These are phyloP conservation scores for Dactylonectria macrodidyma DNA, from an alignment of 2,329 filamentous ascomycete genomes.

Conservation along the genomic window DNA sequence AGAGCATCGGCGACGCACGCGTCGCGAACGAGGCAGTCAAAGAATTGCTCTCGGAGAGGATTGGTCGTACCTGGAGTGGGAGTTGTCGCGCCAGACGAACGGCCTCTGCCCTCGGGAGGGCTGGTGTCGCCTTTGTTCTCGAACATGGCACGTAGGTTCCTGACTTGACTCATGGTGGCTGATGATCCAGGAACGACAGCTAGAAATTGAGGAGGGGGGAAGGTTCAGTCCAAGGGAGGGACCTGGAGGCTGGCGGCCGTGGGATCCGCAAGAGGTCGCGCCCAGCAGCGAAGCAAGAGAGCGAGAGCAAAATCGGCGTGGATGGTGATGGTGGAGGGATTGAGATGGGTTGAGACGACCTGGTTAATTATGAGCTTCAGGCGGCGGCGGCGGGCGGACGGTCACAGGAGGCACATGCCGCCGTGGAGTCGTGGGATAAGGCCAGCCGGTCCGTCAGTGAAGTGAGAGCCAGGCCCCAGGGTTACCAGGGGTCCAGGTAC, in stretches of 20 bases:
- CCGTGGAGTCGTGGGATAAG: conserved; percentile 35
- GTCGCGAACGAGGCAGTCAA: conserved; percentile 27
- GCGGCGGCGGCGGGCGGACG: conserved; percentile 25
- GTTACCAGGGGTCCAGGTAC: conserved; percentile 23
- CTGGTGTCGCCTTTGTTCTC: conserved; percentile 79
- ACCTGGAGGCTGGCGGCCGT: conserved; percentile 26
- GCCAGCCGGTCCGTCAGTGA: conserved; percentile 18
- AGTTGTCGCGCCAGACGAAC: conserved; percentile 71
- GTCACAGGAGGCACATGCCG: conserved; percentile 33
- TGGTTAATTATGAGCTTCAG: conserved; percentile 35
- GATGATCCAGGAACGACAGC: conserved; percentile 35
- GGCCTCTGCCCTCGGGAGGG: conserved; percentile 75
- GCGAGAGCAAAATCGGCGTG: conserved; percentile 15
- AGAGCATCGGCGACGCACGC: conserved; percentile 27
- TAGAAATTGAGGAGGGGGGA: conserved; percentile 45
- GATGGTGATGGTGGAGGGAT: conserved; percentile 10
- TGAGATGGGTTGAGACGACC: conserved; percentile 23
- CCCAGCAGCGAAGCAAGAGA: conserved; percentile 18
- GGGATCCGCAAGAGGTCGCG: conserved; percentile 12
- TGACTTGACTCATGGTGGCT: conserved; percentile 76
- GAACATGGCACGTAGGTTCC: conserved; percentile 85
- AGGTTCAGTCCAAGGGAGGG: conserved; percentile 33
- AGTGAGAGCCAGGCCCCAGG: conserved; percentile 8
- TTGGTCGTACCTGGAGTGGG: conserved; percentile 48
- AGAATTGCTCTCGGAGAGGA: conserved; percentile 19